Evolutionary conservation across 2,329 filamentous ascomycete genomes (phyloP), one percentile per base, ranked within the genome.

Genomic region (Apiospora malaysiana): DNA sequence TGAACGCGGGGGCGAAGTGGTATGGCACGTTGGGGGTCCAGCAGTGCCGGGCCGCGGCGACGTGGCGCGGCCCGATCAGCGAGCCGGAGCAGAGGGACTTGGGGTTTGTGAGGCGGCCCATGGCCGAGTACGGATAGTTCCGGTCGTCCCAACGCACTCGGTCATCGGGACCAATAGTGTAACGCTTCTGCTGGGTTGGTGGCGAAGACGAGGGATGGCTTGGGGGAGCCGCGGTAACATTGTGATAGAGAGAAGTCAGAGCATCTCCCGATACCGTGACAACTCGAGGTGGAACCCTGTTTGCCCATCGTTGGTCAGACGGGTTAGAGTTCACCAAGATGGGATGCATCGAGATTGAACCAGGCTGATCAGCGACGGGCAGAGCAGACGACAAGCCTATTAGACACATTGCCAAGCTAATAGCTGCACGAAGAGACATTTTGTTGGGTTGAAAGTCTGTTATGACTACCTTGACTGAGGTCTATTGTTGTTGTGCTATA

Each of bases 11-110:
- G 23, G 42, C 42, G 66, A 67, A 67, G 40, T 47, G 42, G 42
- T n/a, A 46, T n/a, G 66, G n/a, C 23, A 40, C 23, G 16, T 47
- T 43, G 9, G 42, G 23, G 25, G n/a, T 7, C 23, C 23, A 25
- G 40, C 66, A 67, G n/a, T 67, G 66, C 5, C 42, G 42, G 2
- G 66, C 66, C 12, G 66, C 27, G 42, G 66, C 66, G 1, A 67
- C 66, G 66, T 67, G 66, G 42, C 66, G 66, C 23, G 66, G 66
- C 2, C 66, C 66, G 42, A 67, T 47, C 27, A 67, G 66, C 14
- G 42, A 32, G 14, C 12, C 66, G n/a, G 66, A 67, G 27, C 66
- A 67, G 8, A 47, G 23, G n/a, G 23, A 25, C 16, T n/a, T 37
- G 42, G 42, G 42, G n/a, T 10, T 18, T 9, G 27, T 21, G 16